These are phyloP conservation scores for Debaryomycetaceae sp. DNA, from an alignment of 1,139 yeast genomes.

Conservation along the genomic window DNA sequence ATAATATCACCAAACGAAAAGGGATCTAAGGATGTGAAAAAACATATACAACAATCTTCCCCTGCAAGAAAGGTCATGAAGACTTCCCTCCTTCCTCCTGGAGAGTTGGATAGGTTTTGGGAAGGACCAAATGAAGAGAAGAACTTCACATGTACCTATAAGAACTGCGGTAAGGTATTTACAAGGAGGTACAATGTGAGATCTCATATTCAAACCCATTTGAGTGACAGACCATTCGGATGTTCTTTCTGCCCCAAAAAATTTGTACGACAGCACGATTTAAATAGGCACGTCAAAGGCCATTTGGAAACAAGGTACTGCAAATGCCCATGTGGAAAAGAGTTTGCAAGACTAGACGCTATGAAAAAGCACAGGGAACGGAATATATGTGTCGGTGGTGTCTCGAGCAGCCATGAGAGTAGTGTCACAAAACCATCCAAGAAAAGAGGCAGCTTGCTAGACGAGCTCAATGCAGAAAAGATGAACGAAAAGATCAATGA, in stretches of 20 bases:
- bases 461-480: slow-evolving; percentile 17
- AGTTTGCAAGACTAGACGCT: slow-evolving; percentile 87
- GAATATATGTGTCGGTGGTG: slow-evolving; percentile 74
- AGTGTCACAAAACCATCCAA: slow-evolving; percentile 28
- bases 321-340: slow-evolving; percentile 87
- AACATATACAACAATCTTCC: slow-evolving; percentile 38
- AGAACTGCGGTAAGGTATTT: slow-evolving; percentile 79
- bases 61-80: slow-evolving; percentile 49
- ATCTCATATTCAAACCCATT: slow-evolving; percentile 95
- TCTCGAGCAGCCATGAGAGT: slow-evolving; percentile 22
- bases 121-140: slow-evolving; percentile 73
- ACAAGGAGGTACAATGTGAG: slow-evolving; percentile 91
- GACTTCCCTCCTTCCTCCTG: slow-evolving; percentile 81
- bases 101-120: slow-evolving; percentile 81
- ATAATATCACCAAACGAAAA: slow-evolving; percentile 46
- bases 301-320: slow-evolving; percentile 72
- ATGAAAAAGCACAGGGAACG: slow-evolving; percentile 75
- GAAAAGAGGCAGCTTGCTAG: slow-evolving; percentile 16
- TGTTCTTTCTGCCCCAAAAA: slow-evolving; percentile 62
- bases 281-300: slow-evolving; percentile 84
- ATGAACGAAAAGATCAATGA: slow-evolving; percentile 13
- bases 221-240: slow-evolving; percentile 85
- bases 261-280: slow-evolving; percentile 88
- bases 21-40: slow-evolving; percentile 32
- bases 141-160: slow-evolving; percentile 67